Evolutionary conservation across 768 basidiomycete genomes (phyloP).

Genomic region (Cyclocybe cylindracea): DNA sequence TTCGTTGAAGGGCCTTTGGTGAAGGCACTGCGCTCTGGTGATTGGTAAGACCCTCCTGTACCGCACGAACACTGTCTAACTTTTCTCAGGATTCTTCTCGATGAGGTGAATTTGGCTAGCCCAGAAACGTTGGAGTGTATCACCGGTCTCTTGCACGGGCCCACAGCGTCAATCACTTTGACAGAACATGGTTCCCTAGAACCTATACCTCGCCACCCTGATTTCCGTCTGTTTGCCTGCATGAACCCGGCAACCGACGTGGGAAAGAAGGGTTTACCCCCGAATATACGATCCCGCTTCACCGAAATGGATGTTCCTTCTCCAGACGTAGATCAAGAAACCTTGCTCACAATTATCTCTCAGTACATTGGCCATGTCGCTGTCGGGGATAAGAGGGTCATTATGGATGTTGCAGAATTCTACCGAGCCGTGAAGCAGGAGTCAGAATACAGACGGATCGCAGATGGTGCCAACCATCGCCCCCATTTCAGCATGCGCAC

Average conservation of each 20-base stretch:
- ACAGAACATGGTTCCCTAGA: constrained; percentile 93
- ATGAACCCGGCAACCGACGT: constrained; percentile 99
- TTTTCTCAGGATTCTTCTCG: constrained; percentile 78
- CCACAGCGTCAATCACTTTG: constrained; percentile 86
- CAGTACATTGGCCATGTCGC: constrained; percentile 88
- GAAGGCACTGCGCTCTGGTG: constrained; percentile 81
- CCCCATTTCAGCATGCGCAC: constrained; percentile 99
- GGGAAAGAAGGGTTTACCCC: constrained; percentile 95
- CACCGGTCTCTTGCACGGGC: constrained; percentile 81
- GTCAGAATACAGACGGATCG: constrained; percentile 73
- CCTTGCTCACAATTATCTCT: constrained; percentile 79
- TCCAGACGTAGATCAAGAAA: constrained; percentile 90
- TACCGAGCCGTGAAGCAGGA: constrained; percentile 81
- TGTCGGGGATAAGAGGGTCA: constrained; percentile 81
- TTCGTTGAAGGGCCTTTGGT: constrained; percentile 98
- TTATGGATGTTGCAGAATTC: constrained; percentile 92
- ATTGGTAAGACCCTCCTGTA: constrained; percentile 67
- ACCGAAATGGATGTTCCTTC: constrained; percentile 96
- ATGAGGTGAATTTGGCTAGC: constrained; percentile 95
- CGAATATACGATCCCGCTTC: constrained; percentile 87
- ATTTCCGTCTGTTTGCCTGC: constrained; percentile 96
- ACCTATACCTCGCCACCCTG: constrained; percentile 86
- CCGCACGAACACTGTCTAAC: not conserved
- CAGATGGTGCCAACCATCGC: constrained; percentile 89
- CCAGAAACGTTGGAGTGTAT: constrained; percentile 94